Evolutionary conservation across 1,284 basidiomycete genomes (phyloP), one percentile per base, ranked within the genome.

Genomic region (Ganoderma sp.): DNA sequence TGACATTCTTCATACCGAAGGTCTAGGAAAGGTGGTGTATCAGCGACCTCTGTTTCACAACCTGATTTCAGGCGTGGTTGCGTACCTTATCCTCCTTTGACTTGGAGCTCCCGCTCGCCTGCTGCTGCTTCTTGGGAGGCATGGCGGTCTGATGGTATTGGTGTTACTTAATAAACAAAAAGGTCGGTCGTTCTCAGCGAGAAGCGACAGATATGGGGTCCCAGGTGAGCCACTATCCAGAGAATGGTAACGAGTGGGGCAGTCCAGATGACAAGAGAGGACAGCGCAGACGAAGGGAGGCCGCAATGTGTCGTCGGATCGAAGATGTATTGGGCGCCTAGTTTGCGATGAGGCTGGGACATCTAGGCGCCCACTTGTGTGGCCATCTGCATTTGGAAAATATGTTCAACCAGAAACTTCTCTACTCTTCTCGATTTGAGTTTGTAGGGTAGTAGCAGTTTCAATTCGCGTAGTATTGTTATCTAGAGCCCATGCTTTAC

Each of bases 1-100:
- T 67, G 73, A 93, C 92, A 83, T 97, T 97, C 87, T 97, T 96
- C 90, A 97, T 86, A 68, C 95, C 95, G 80, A 97, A 97, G 70
- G 92, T 95, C 92, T 94, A 80, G 73, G 69, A 71, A 74, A 72
- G 66, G 65, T 14, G 22, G 48, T 76, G 79, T 78, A 75, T 81
- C 73, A 78, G 75, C 75, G 74, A 75, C 63, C 48, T 74, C 65
- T 73, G 64, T 69, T 67, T 37, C 61, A 41, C 17, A 67, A 67
- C 62, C 52, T 65, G 67, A 32, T 54, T 28, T 5, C 15, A 8
- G 6, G 61, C 61, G 56, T 68, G 69, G 48, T 37, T 54, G 74
- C 66, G 41, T 79, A 90, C 91, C 89, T 93, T 92, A 82, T 93
- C 91, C 1, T 90, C 89, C 78, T 90, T 89, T 74, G 87, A 84